These are phyloP conservation scores for Cadophora sp. DNA, from an alignment of 2,329 filamentous ascomycete genomes.

Conservation along the genomic window DNA sequence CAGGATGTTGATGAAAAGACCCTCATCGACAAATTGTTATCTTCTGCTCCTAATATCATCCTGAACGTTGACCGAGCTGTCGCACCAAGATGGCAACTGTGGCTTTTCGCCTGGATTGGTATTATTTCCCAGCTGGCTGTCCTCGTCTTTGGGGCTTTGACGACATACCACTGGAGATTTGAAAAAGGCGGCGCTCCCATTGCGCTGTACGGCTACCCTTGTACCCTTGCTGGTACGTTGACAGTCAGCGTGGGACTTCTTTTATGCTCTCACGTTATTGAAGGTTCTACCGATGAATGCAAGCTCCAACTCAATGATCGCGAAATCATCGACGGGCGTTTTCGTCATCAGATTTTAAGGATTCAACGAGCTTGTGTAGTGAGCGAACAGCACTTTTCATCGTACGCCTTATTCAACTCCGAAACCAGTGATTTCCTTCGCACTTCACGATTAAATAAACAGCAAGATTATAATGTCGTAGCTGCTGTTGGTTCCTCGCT, in stretches of 20 bases:
- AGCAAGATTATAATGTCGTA: not conserved
- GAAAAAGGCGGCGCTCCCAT: not conserved
- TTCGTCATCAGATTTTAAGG: not conserved
- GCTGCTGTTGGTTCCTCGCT: not conserved
- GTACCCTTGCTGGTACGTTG: not conserved
- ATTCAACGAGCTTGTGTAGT: constrained; percentile 1
- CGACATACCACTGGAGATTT: constrained; percentile 8
- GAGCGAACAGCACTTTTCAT: constrained; percentile 9
- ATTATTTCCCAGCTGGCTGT: not conserved
- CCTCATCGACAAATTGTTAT: not conserved
- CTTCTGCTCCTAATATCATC: constrained; percentile 8
- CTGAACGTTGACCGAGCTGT: not conserved
- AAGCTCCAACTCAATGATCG: not conserved
- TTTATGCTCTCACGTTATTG: constrained; percentile 1
- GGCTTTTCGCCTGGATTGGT: constrained; percentile 1
- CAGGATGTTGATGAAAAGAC: no score
- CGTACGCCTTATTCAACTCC: not conserved
- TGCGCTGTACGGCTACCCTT: not conserved
- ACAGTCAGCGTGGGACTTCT: not conserved
- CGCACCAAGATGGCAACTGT: constrained; percentile 6
- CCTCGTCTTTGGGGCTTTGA: not conserved
- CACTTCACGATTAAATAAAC: not conserved
- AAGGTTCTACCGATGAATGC: constrained; percentile 1
- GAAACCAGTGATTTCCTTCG: not conserved
- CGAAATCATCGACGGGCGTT: not conserved